Evolutionary conservation across 2,329 filamentous ascomycete species (phyloP).

Genomic region (Arthrobotrys sinensis): DNA sequence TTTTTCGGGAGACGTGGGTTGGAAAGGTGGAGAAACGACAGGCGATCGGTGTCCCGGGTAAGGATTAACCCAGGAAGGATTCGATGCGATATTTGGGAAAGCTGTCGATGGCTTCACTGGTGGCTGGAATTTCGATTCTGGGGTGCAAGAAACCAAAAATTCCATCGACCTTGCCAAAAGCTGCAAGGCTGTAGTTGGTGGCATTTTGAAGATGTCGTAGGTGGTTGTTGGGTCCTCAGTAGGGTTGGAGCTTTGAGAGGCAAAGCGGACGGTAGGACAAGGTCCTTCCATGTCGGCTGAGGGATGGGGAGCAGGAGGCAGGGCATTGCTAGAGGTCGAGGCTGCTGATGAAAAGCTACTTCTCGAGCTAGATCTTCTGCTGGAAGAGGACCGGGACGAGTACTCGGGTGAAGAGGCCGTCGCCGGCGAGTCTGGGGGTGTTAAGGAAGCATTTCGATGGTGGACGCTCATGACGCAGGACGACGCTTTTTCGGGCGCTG

Average conservation of each 20-base stretch:
- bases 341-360: slow-evolving; percentile 57
- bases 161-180: slow-evolving; percentile 82
- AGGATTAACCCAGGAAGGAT: slow-evolving; percentile 56
- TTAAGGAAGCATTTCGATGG: slow-evolving; percentile 59
- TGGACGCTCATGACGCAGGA: slow-evolving; percentile 59
- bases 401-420: slow-evolving; percentile 47
- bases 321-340: slow-evolving; percentile 54
- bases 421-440: slow-evolving; percentile 57
- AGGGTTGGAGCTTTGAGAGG: slow-evolving; percentile 52
- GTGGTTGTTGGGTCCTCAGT: slow-evolving; percentile 66
- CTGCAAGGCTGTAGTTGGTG: slow-evolving; percentile 81
- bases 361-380: slow-evolving; percentile 50
- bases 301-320: slow-evolving; percentile 47
- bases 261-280: slow-evolving; percentile 57
- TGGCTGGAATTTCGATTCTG: slow-evolving; percentile 54
- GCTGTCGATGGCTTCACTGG: slow-evolving; percentile 46
- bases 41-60: slow-evolving; percentile 52
- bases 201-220: slow-evolving; percentile 81
- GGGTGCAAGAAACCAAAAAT: slow-evolving; percentile 79
- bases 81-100: slow-evolving; percentile 57
- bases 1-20: slow-evolving; percentile 71
- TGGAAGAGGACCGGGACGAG: slow-evolving; percentile 43
- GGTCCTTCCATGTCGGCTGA: slow-evolving; percentile 59
- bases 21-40: slow-evolving; percentile 40
- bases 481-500: slow-evolving; percentile 47